Evolutionary conservation across 2,329 filamentous ascomycete genomes (phyloP).

Genomic region (Zymoseptoria tritici): DNA sequence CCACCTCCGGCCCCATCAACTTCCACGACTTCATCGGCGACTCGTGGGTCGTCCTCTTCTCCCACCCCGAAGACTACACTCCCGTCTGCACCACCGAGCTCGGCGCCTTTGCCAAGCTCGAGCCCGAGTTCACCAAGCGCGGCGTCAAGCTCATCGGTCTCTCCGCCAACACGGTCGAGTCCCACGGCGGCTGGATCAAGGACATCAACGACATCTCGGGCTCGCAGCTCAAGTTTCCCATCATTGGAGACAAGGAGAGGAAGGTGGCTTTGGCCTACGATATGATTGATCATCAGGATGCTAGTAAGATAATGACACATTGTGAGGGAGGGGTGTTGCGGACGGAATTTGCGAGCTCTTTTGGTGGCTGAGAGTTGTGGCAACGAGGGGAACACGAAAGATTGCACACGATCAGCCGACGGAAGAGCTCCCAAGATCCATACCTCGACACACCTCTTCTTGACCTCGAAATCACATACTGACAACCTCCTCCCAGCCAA

Average conservation of each 20-base stretch:
- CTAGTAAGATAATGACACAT: background rate
- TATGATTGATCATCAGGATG: conserved; percentile 35
- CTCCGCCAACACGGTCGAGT: conserved; percentile 44
- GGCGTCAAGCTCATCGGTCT: conserved; percentile 56
- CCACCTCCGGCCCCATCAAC: conserved; percentile 58
- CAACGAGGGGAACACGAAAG: background rate
- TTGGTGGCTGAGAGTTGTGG: background rate
- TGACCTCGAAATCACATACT: background rate
- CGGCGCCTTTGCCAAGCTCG: conserved; percentile 56
- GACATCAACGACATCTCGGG: conserved; percentile 51
- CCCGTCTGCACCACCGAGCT: conserved; percentile 58
- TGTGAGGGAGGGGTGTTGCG: conserved; percentile 16
- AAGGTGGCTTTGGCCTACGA: conserved; percentile 44
- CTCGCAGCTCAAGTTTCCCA: conserved; percentile 42
- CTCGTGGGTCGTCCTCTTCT: conserved; percentile 65
- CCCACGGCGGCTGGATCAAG: conserved; percentile 59
- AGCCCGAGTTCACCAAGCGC: conserved; percentile 56
- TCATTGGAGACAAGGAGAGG: conserved; percentile 45
- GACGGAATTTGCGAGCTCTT: background rate
- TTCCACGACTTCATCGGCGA: conserved; percentile 67
- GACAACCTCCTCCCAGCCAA: conserved; percentile 40
- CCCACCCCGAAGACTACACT: conserved; percentile 57
- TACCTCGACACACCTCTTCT: background rate
- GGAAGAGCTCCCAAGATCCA: no score
- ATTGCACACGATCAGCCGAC: background rate